Evolutionary conservation across 2,329 filamentous ascomycete genomes (phyloP).

Genomic region (Chalaropsis thielavioides): DNA sequence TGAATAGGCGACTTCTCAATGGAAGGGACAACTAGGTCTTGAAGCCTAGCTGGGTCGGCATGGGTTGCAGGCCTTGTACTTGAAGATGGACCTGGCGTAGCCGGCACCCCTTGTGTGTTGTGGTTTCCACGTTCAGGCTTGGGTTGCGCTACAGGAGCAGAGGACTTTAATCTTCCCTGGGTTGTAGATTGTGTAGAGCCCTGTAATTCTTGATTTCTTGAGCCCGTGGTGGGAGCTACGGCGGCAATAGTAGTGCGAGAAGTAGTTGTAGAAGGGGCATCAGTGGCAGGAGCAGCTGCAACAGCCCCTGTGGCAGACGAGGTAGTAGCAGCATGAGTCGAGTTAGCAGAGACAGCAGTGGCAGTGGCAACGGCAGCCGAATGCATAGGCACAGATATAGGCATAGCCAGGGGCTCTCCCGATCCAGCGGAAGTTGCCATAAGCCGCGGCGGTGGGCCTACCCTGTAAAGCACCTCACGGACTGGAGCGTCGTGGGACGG

Average conservation of each 20-base stretch:
- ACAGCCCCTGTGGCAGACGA: background rate
- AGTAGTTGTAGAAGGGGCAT: slow-evolving; percentile 7
- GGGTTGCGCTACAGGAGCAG: background rate
- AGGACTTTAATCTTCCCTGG: background rate
- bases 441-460: background rate
- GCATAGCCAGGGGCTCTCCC: background rate
- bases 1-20: slow-evolving; percentile 8
- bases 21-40: slow-evolving; percentile 10
- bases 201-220: background rate
- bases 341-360: background rate
- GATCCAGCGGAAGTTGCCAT: background rate
- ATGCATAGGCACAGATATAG: background rate
- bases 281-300: background rate
- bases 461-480: slow-evolving; percentile 1
- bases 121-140: background rate
- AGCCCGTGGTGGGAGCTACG: background rate
- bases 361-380: background rate
- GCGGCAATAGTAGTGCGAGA: background rate
- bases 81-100: background rate
- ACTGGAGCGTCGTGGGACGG: background rate
- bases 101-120: background rate
- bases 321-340: background rate
- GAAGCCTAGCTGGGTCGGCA: background rate
- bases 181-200: background rate
- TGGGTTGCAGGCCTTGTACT: background rate